phyloP scores from a whole-genome alignment of 495 filamentous ascomycete genomes.

The Massariosphaeria phaeospora region DNA sequence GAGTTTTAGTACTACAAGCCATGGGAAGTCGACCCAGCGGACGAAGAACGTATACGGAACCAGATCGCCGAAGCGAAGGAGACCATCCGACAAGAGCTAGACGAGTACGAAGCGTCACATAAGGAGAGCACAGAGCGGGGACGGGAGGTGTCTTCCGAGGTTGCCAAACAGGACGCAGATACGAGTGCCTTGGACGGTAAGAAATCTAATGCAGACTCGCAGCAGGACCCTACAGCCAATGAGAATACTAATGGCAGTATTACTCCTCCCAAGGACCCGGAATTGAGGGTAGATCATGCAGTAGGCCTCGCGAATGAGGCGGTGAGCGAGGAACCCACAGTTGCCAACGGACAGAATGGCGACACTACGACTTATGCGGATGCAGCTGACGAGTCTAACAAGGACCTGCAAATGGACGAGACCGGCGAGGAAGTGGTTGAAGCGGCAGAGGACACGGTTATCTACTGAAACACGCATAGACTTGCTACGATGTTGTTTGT shows the following conservation, averaged over 20 bases:
- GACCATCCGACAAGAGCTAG: slow-evolving; percentile 39
- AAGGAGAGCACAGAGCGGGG: slow-evolving; percentile 12
- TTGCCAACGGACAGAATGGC: neutral
- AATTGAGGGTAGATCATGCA: slow-evolving; percentile 21
- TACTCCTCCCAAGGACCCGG: slow-evolving; percentile 17
- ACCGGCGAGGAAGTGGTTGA: slow-evolving; percentile 39
- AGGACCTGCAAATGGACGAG: slow-evolving; percentile 36
- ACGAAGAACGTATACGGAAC: slow-evolving; percentile 56
- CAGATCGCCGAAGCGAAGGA: slow-evolving; percentile 57
- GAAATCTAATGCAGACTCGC: slow-evolving; percentile 15
- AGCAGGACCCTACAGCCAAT: slow-evolving; percentile 19
- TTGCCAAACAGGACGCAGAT: neutral
- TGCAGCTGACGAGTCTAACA: slow-evolving; percentile 19
- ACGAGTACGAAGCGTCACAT: slow-evolving; percentile 4
- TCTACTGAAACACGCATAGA: slow-evolving; percentile 29
- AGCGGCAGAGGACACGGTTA: slow-evolving; percentile 42
- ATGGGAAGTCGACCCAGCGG: slow-evolving; percentile 64
- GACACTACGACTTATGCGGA: slow-evolving; percentile 9
- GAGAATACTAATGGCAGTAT: slow-evolving; percentile 21
- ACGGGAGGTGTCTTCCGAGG: slow-evolving; percentile 3
- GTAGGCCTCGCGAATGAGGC: slow-evolving; percentile 8
- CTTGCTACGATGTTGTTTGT: neutral
- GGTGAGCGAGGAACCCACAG: slow-evolving; percentile 17
- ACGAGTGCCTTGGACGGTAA: slow-evolving; percentile 8
- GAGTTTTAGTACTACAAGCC: slow-evolving; percentile 74